Evolutionary conservation across 2,329 filamentous ascomycete genomes (phyloP), one percentile per base, ranked within the genome.

Genomic region (Pseudogymnoascus sp.): DNA sequence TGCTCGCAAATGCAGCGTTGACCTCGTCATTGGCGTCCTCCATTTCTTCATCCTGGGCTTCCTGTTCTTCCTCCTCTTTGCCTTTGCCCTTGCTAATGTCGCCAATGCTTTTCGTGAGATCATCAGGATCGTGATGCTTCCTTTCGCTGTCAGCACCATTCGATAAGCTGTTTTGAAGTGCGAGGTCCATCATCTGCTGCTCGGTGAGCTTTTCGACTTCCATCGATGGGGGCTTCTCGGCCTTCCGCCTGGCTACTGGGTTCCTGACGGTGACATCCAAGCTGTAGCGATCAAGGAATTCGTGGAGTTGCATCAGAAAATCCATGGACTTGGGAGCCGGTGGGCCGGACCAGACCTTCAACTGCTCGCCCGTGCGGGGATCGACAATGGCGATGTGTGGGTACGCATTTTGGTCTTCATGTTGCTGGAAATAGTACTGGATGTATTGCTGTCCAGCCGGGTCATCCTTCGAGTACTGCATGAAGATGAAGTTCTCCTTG

Each of bases 221-320:
- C 62, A 90, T 81, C 60, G 84, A 80, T 71, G 88, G 87, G 52
- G 84, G 79, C 62, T 82, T 82, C 71, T 91, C 89, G 2, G 86
- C 81, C 74, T 90, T 91, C 61, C 88, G 80, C 72, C 86, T 89
- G 23, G 91, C 88, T 4, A 99, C 91, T 0, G 94, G 94, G 71
- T 99, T 99, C 77, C 95, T 96, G 72, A 89, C 93, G 70, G 91
- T 88, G 49, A 85, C 84, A 30, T 89, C 91, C 60, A 99, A 80
- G 72, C 92, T 97, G 77, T 97, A 99, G 23, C 94, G 86, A 72
- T 97, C 94, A n/a, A 99, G 83, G 69, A 99, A 99, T 75, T 97
- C 93, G 71, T 91, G 90, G 2, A 99, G 81, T 72, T 97, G 91
- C 71, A 92, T 91, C 64, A 96, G 84, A 69, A 99, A 97, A 12